Conservation (phyloP, 768 basidiomycete species). For the Tricholoma bakamatsutake region DNA sequence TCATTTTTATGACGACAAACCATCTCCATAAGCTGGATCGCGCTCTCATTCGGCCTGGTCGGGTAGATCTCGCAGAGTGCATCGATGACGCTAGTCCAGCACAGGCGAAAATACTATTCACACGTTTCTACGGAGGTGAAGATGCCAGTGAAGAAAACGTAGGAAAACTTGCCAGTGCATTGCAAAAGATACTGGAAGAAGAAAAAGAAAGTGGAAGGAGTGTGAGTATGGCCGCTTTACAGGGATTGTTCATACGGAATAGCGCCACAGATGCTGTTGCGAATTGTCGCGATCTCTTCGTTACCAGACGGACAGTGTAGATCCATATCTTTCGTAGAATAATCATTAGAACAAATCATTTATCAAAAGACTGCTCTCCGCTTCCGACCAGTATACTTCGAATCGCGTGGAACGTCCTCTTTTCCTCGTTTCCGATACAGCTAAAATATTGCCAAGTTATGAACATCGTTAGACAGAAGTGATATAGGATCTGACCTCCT, state of each 20-base stretch:
- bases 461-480: slow-evolving; percentile 1
- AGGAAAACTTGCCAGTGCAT: slow-evolving; percentile 39
- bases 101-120: slow-evolving; percentile 76
- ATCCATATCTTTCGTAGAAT: neutral
- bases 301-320: slow-evolving; percentile 19
- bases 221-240: slow-evolving; percentile 94
- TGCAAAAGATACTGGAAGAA: slow-evolving; percentile 49
- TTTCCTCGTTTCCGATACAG: slow-evolving; percentile 83
- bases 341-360: neutral
- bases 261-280: slow-evolving; percentile 49
- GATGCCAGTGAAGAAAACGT: slow-evolving; percentile 29
- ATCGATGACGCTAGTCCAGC: slow-evolving; percentile 82
- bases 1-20: slow-evolving; percentile 99
- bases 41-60: slow-evolving; percentile 91
- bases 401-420: slow-evolving; percentile 77
- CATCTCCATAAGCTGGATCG: slow-evolving; percentile 86
- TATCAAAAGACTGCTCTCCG: slow-evolving; percentile 70
- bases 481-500: slow-evolving; percentile 56
- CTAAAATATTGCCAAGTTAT: slow-evolving; percentile 28
- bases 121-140: slow-evolving; percentile 72
- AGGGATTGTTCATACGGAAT: slow-evolving; percentile 89
- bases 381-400: slow-evolving; percentile 90
- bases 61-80: slow-evolving; percentile 81
- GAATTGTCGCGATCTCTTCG: slow-evolving; percentile 42
- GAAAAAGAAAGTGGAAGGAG: slow-evolving; percentile 48